Base-by-base conservation (phyloP, 306 rosid species). In the Castanospermum australe region DNA sequence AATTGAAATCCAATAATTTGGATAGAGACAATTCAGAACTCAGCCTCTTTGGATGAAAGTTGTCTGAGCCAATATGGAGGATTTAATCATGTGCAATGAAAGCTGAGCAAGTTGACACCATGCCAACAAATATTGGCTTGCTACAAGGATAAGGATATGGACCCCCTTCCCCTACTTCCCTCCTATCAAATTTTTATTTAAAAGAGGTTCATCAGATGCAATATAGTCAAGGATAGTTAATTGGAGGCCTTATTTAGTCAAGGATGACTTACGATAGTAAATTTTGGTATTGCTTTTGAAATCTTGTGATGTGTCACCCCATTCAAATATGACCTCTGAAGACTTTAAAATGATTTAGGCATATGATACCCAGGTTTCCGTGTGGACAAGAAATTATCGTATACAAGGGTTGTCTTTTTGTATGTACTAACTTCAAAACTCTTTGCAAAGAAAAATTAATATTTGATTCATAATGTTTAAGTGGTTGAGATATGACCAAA, bases 401-500 rank as follows among this genome's bases (percentile, higher is more conserved):
- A 11, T 61, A 18, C 9, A 15, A 11, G 51, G 42, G 39, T 33
- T 84, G 41, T 57, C 73, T 36, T 20, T 42, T 11, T 69, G 9
- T 41, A 2, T 9, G 8, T 57, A 41, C 24, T 32, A 47, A 39
- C 64, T 82, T 64, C 47, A 25, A 66, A 35, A 25, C 57, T 61
- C 55, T 65, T 78, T 54, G 67, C 64, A 51, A 32, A 67, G 45
- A 48, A 18, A 45, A 59, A 28, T 12, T 51, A 47, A 59, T 64
- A 24, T 80, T 63, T 28, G 10, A 17, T 62, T 35, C 20, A 18
- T 33, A 9, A 56, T 44, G 32, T 60, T 56, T 42, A 48, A 45
- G 32, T 73, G 68, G 61, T 65, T 82, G 84, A 75, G 75, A 72
- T 83, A 80, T 87, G 84, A 83, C 82, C 44, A 76, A 69, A 67